Evolutionary conservation across 2,329 filamentous ascomycete species (phyloP).

Genomic region (Nigrograna mackinnonii): DNA sequence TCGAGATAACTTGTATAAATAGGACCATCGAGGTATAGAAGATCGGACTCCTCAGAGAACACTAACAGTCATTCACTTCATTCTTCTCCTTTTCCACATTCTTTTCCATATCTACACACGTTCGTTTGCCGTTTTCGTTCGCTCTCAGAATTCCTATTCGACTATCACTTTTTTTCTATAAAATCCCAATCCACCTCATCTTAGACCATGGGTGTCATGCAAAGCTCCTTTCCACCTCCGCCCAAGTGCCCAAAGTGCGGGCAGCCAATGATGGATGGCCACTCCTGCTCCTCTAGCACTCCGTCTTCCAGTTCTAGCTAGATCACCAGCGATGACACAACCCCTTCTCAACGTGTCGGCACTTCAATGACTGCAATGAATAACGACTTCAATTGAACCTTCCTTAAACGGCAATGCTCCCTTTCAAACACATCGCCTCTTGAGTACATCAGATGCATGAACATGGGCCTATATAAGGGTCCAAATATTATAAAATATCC

Average conservation of each 20-base stretch:
- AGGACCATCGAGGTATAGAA: no score
- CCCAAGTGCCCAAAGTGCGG: slow-evolving; percentile 22
- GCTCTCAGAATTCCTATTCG: neutral
- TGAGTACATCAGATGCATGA: no score
- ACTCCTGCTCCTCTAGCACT: slow-evolving; percentile 16
- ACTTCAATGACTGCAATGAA: no score
- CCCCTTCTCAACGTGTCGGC: neutral
- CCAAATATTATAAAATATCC: no score
- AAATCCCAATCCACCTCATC: no score
- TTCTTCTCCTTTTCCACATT: neutral
- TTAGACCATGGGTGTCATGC: slow-evolving; percentile 20
- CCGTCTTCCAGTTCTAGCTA: slow-evolving; percentile 9
- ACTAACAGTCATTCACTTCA: neutral
- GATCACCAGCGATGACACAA: neutral
- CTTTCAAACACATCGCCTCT: no score
- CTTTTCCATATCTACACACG: neutral
- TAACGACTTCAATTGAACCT: no score
- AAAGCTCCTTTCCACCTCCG: slow-evolving; percentile 21
- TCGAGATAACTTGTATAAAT: no score
- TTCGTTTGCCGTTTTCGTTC: neutral
- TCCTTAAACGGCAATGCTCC: no score
- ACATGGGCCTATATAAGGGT: no score
- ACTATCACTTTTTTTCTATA: neutral
- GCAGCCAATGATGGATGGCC: slow-evolving; percentile 9
- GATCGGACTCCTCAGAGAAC: no score